phyloP scores from a whole-genome alignment of 345 rosid genomes.

The Heritiera fomes region DNA sequence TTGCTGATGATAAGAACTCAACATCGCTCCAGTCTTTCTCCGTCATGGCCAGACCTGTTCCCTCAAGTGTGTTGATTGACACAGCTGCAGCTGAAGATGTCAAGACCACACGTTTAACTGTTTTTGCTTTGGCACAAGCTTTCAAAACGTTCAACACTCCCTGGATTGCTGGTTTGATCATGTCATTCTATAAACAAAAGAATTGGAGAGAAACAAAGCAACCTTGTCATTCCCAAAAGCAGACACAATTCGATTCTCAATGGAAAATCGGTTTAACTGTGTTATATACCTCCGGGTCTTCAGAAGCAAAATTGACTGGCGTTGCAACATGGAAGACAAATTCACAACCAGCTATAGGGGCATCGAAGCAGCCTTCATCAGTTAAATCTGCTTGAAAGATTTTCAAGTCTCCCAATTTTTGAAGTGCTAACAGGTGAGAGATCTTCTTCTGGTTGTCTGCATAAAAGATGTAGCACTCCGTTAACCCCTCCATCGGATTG shows the following conservation, averaged over 20 bases:
- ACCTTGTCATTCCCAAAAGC: not conserved
- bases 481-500: not conserved
- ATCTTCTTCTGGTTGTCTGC: conserved; percentile 67
- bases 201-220: not conserved
- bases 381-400: conserved; percentile 73
- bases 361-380: conserved; percentile 60
- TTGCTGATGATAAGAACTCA: conserved; percentile 59
- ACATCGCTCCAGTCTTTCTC: conserved; percentile 78
- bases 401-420: conserved; percentile 61
- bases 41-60: conserved; percentile 61
- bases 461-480: not conserved
- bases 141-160: conserved; percentile 79
- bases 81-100: conserved; percentile 95
- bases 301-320: conserved; percentile 75
- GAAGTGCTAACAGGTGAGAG: conserved; percentile 50
- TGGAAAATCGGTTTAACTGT: not conserved
- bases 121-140: conserved; percentile 59
- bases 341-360: conserved; percentile 60
- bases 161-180: conserved; percentile 86
- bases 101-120: conserved; percentile 73
- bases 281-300: conserved; percentile 75
- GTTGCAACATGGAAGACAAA: conserved; percentile 92
- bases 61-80: conserved; percentile 54
- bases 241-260: not conserved
- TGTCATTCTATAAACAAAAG: conserved; percentile 55